Evolutionary conservation across 2,329 filamentous ascomycete species (phyloP).

Genomic region (Claviceps quebecensis): DNA sequence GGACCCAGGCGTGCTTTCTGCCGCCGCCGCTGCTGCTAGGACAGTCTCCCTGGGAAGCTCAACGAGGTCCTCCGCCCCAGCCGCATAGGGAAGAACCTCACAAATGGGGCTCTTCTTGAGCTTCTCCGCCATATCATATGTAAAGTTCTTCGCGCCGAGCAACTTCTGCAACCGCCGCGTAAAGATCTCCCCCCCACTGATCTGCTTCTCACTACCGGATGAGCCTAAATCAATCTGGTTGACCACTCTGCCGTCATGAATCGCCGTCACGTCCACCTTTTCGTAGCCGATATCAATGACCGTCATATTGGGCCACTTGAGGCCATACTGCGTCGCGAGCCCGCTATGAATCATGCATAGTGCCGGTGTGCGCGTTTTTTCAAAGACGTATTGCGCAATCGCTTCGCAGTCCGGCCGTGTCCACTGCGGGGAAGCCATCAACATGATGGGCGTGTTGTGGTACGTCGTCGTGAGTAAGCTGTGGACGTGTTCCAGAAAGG

Average conservation of each 20-base stretch:
- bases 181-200: constrained; percentile 79
- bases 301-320: constrained; percentile 61
- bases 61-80: constrained; percentile 29
- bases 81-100: constrained; percentile 48
- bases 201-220: constrained; percentile 30
- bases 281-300: constrained; percentile 83
- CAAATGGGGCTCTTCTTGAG: constrained; percentile 53
- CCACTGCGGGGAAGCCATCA: constrained; percentile 85
- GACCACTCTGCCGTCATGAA: constrained; percentile 66
- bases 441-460: constrained; percentile 88
- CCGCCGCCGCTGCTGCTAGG: not conserved
- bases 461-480: constrained; percentile 79
- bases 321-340: constrained; percentile 73
- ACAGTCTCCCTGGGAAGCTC: constrained; percentile 31
- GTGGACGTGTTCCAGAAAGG: constrained; percentile 85
- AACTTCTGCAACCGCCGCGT: constrained; percentile 59
- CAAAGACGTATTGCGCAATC: constrained; percentile 88
- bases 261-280: constrained; percentile 85
- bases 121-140: constrained; percentile 54
- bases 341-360: constrained; percentile 85
- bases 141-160: constrained; percentile 45
- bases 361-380: constrained; percentile 89
- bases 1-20: constrained; percentile 10
- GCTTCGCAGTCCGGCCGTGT: constrained; percentile 74
- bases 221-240: constrained; percentile 50